Base-by-base conservation (phyloP, 2,329 filamentous ascomycete genomes). In the Penicillium brevicompactum region DNA sequence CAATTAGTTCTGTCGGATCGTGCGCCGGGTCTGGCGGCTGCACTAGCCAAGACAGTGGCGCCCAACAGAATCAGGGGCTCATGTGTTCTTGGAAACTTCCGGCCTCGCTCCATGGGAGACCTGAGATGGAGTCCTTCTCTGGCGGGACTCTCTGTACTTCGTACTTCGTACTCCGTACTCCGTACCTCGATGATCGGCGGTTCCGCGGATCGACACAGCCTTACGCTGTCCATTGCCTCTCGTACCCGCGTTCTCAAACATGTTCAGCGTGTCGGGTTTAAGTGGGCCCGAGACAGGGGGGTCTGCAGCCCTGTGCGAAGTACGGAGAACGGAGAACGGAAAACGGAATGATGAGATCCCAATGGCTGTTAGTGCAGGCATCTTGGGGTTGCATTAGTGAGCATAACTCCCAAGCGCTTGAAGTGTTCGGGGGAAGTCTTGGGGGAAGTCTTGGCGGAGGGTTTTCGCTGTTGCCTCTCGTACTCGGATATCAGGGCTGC, bases 21-120 rank as follows among this genome's bases (percentile, higher is more conserved):
- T 47, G 50, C 37, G 42, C 42, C 42, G 24, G 24, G 24, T 6
- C 24, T 27, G 24, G 24, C 24, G 50, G 50, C 24, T 32, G 38
- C 38, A 42, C 45, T 53, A 49, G 38, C 37, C 45, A 47, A 51
- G 42, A 52, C 43, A 22, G 51, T 53, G 51, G 51, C 47, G 38
- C 47, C 16, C 32, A 38, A 45, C 45, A 32, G 38, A 44, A 14
- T 27, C 27, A 43, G 30, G 45, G 42, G 51, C 37, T 10, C 27
- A n/a, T 4, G 34, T 14, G n/a, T 16, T 34, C 8, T 11, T 9
- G 9, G n/a, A n/a, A 38, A 22, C 24, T 18, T 49, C 27, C 2
- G 21, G 18, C 3, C 24, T 32, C 22, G 5, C n/a, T n/a, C 14
- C 9, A 1, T 21, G 3, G 24, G 24, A 27, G 5, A 27, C 24